These are phyloP conservation scores for Scheffersomyces illinoinensis DNA, from an alignment of 1,139 yeast species.

Conservation along the genomic window DNA sequence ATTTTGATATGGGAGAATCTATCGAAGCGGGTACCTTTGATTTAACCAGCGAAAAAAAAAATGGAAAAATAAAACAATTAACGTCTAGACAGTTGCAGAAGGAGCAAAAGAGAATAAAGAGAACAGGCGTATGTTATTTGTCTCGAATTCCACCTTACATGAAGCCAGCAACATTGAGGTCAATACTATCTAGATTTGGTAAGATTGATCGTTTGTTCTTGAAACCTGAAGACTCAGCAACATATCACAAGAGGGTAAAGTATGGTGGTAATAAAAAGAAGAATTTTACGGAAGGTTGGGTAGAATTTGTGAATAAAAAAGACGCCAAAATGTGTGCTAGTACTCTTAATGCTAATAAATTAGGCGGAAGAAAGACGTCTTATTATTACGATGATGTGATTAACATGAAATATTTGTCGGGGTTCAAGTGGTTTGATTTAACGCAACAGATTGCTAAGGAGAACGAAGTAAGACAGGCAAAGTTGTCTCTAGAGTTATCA, in stretches of 20 bases:
- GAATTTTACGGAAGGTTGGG: slow-evolving; percentile 96
- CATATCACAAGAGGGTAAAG: slow-evolving; percentile 68
- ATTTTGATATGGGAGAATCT: slow-evolving; percentile 3
- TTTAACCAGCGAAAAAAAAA: slow-evolving; percentile 8
- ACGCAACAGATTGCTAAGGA: slow-evolving; percentile 93
- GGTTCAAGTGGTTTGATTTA: slow-evolving; percentile 93
- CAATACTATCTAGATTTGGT: slow-evolving; percentile 79
- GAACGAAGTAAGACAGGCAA: slow-evolving; percentile 84
- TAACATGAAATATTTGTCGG: slow-evolving; percentile 84
- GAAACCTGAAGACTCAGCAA: slow-evolving; percentile 78
- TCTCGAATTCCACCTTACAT: slow-evolving; percentile 94
- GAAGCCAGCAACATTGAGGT: slow-evolving; percentile 91
- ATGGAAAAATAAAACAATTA: slow-evolving; percentile 46
- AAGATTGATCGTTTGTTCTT: slow-evolving; percentile 80
- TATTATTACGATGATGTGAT: slow-evolving; percentile 93
- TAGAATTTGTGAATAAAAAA: slow-evolving; percentile 78
- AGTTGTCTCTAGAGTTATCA: slow-evolving; percentile 81
- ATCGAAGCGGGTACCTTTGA: neutral
- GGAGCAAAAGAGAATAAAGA: slow-evolving; percentile 59
- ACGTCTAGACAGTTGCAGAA: slow-evolving; percentile 56
- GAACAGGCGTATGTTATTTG: slow-evolving; percentile 88
- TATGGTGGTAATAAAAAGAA: slow-evolving; percentile 94
- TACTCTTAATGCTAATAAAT: slow-evolving; percentile 81
- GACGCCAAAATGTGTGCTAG: slow-evolving; percentile 88
- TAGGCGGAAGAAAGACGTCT: slow-evolving; percentile 93